These are phyloP conservation scores for Brachypodium distachyon DNA, from an alignment of 202 grass and related monocot species.

Conservation along the genomic window DNA sequence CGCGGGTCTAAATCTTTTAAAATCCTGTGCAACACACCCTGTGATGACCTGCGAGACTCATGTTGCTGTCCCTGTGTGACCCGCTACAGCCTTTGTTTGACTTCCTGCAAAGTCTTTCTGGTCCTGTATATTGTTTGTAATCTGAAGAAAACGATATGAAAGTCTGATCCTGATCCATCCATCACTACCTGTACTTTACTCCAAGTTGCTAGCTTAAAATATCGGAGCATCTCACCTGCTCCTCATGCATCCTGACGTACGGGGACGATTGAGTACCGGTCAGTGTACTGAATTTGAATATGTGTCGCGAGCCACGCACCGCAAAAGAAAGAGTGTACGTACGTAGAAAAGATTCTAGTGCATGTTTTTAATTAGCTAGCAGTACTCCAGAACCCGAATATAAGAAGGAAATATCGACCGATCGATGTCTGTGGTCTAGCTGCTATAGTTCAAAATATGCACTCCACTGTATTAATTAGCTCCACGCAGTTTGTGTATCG, in stretches of 20 bases:
- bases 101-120: background rate
- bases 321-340: background rate
- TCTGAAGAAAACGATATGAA: background rate
- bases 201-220: background rate
- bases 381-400: background rate
- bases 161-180: background rate
- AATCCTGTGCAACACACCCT: background rate
- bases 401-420: too few species aligned
- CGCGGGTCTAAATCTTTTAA: slow-evolving; percentile 5
- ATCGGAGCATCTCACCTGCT: slow-evolving; percentile 16
- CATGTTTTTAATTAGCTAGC: too few species aligned
- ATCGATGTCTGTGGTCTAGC: too few species aligned
- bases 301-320: background rate
- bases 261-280: background rate
- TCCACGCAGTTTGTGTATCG: too few species aligned
- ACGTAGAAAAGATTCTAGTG: background rate
- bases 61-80: slow-evolving; percentile 13
- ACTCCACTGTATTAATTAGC: too few species aligned
- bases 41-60: slow-evolving; percentile 31
- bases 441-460: too few species aligned
- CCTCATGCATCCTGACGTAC: background rate
- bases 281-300: slow-evolving; percentile 1
- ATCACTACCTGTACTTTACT: background rate
- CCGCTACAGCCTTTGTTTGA: slow-evolving; percentile 12
- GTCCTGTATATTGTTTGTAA: background rate